A percentile compares a stretch with the other conserved stretches of the same genome.
phyloP scores from a whole-genome alignment of 2,329 filamentous ascomycete genomes.

The Cryphonectria naterciae region DNA sequence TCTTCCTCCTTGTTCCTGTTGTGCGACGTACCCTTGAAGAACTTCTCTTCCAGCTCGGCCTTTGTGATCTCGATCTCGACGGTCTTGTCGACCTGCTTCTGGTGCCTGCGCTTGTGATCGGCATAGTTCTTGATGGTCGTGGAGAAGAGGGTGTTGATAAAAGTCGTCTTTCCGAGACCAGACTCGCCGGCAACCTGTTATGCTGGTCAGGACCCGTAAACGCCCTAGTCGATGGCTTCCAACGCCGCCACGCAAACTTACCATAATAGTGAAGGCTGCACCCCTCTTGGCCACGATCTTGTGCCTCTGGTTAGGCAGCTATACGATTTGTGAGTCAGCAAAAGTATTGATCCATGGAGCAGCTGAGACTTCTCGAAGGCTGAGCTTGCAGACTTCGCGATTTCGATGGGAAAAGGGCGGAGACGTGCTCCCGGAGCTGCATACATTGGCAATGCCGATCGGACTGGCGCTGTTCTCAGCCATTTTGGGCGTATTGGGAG shows the following conservation, averaged over 20 bases:
- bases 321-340: constrained; percentile 8
- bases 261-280: constrained; percentile 99
- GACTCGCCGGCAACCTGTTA: constrained; percentile 94
- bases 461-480: constrained; percentile 57
- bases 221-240: background rate
- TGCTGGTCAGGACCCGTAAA: constrained; percentile 7
- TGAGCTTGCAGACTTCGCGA: constrained; percentile 4
- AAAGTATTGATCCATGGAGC: background rate
- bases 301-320: constrained; percentile 72
- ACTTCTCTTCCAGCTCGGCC: constrained; percentile 99
- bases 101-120: constrained; percentile 98
- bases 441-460: constrained; percentile 65
- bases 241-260: constrained; percentile 47
- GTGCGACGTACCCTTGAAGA: constrained; percentile 88
- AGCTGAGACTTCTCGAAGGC: background rate
- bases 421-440: constrained; percentile 8
- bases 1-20: constrained; percentile 11
- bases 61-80: constrained; percentile 99
- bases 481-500: constrained; percentile 23
- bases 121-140: constrained; percentile 99
- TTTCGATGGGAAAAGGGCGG: background rate
- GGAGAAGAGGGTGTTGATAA: constrained; percentile 99
- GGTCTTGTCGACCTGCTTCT: constrained; percentile 99
- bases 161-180: constrained; percentile 97
- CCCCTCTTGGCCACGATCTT: constrained; percentile 82